phyloP scores from a whole-genome alignment of 2,329 filamentous ascomycete genomes.

The Arthrinium phaeospermum region DNA sequence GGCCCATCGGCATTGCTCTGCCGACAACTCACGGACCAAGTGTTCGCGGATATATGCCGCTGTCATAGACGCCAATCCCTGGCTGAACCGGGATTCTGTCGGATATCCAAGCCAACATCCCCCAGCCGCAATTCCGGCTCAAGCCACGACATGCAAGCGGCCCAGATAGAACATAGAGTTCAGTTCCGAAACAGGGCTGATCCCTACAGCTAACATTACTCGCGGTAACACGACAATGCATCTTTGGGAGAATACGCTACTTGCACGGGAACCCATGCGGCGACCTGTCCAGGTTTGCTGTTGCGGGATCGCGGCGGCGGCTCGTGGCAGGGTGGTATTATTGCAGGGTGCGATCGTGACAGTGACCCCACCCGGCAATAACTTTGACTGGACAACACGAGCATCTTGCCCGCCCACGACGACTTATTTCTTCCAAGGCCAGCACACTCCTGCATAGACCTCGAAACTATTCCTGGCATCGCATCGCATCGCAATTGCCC shows the following conservation, averaged over 20 bases:
- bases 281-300: background rate
- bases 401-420: background rate
- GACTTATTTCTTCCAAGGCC: background rate
- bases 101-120: background rate
- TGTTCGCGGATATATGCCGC: conserved; percentile 17
- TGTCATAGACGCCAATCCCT: background rate
- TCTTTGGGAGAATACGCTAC: background rate
- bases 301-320: conserved; percentile 3
- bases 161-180: background rate
- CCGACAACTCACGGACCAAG: conserved; percentile 11
- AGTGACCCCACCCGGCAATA: background rate
- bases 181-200: background rate
- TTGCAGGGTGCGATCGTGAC: background rate
- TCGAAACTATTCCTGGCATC: background rate
- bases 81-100: background rate
- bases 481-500: background rate
- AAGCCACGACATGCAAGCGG: background rate
- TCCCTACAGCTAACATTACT: background rate
- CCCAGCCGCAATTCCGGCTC: conserved; percentile 12
- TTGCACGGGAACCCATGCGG: background rate
- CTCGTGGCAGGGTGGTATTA: conserved; percentile 8
- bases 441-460: background rate
- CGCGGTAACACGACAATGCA: background rate
- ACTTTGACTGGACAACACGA: background rate
- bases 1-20: background rate